phyloP scores from a whole-genome alignment of 345 rosid genomes.

The Citropsis articulata region DNA sequence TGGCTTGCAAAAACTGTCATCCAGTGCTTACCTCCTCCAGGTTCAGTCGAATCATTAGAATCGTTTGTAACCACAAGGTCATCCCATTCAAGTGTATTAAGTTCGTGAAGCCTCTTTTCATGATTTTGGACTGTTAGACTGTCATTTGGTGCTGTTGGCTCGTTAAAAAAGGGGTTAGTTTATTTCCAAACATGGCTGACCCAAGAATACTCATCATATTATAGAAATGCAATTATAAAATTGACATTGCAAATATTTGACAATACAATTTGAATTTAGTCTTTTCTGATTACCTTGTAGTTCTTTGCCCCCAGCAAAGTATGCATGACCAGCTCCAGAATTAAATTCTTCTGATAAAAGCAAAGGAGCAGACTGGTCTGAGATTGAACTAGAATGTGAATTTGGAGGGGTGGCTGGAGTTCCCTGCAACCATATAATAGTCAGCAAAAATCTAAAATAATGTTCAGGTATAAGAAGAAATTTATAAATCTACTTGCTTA shows the following conservation, averaged over 20 bases:
- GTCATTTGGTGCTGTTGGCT: conserved; percentile 50
- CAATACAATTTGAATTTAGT: neutral
- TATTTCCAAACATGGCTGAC: conserved; percentile 3
- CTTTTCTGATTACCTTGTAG: conserved; percentile 21
- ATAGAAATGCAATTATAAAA: neutral
- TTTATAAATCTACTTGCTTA: neutral
- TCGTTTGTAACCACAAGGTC: conserved; percentile 65
- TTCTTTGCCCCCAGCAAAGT: conserved; percentile 34
- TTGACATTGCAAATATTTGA: neutral
- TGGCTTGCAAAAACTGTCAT: neutral
- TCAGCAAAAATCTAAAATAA: conserved; percentile 18
- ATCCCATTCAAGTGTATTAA: conserved; percentile 99
- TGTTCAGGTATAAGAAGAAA: neutral
- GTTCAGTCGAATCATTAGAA: conserved; percentile 30
- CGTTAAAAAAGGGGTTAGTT: conserved; percentile 24
- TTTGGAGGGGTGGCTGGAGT: conserved; percentile 73
- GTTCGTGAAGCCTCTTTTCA: conserved; percentile 75
- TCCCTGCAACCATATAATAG: conserved; percentile 50
- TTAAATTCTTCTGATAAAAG: conserved; percentile 58
- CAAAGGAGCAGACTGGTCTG: conserved; percentile 57
- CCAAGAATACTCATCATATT: conserved; percentile 1
- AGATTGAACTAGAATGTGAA: conserved; percentile 76
- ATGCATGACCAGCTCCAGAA: conserved; percentile 45
- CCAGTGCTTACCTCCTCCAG: conserved; percentile 45
- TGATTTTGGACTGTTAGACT: conserved; percentile 43